phyloP scores from a whole-genome alignment of 306 rosid genomes.

The Boehmeria nivea region DNA sequence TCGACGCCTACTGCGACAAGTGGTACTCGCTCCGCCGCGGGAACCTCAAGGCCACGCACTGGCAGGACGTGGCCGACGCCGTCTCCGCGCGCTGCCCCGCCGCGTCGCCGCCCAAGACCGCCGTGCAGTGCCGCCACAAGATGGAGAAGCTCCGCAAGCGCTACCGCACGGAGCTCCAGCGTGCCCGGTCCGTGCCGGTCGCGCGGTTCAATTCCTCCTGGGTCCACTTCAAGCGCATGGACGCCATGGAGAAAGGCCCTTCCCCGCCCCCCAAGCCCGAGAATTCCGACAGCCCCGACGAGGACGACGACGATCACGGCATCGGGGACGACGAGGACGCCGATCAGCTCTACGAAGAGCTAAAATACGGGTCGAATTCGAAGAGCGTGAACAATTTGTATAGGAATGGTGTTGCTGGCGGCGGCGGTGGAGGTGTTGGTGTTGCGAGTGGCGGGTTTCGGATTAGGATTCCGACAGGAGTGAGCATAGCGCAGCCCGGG shows the following conservation, averaged over 20 bases:
- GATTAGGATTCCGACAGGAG: conserved; percentile 74
- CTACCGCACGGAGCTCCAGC: conserved; percentile 85
- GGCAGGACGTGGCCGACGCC: conserved; percentile 92
- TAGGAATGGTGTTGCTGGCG: conserved; percentile 37
- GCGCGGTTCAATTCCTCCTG: conserved; percentile 57
- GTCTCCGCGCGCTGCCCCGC: conserved; percentile 59
- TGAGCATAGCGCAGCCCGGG: conserved; percentile 64
- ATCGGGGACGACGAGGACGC: conserved; percentile 44
- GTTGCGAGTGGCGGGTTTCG: conserved; percentile 72
- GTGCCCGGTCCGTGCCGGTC: conserved; percentile 55
- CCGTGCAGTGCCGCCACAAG: conserved; percentile 96
- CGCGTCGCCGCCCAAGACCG: conserved; percentile 66
- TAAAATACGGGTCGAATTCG: conserved; percentile 55
- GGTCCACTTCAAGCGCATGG: conserved; percentile 92
- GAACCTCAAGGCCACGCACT: conserved; percentile 81
- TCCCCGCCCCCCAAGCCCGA: conserved; percentile 33
- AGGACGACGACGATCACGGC: conserved; percentile 27
- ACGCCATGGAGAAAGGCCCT: conserved; percentile 86
- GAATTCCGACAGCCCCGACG: conserved; percentile 42
- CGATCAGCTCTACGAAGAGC: conserved; percentile 53
- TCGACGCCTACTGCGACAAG: conserved; percentile 79
- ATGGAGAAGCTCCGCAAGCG: conserved; percentile 93
- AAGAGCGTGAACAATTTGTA: conserved; percentile 58
- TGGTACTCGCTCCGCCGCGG: conserved; percentile 94
- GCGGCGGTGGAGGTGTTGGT: conserved; percentile 23